Evolutionary conservation across 108 stramenopile species (phyloP).

Genomic region (Nannochloropsis salina): DNA sequence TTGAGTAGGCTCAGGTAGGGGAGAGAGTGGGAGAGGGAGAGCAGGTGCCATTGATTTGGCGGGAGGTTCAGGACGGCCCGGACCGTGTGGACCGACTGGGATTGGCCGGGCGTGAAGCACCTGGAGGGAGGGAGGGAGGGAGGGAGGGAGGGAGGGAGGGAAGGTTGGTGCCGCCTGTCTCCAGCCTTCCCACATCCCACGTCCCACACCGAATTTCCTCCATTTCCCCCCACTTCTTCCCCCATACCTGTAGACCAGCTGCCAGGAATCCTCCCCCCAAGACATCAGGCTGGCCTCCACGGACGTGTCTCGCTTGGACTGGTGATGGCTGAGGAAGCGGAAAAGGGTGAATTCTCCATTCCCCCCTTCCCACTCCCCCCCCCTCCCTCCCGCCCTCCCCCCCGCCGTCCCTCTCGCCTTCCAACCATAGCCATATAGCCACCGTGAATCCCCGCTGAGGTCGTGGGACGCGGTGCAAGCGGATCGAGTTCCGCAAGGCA

Average conservation of each 20-base stretch:
- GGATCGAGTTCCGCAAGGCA: not conserved
- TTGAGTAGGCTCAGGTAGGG: not conserved
- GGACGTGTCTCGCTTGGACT: not conserved
- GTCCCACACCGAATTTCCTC: not conserved
- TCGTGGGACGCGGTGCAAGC: not conserved
- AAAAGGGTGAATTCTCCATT: not conserved
- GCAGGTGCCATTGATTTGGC: not conserved
- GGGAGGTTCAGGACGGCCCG: not conserved
- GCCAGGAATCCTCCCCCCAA: conserved; percentile 8
- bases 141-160: not conserved
- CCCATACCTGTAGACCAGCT: conserved; percentile 12
- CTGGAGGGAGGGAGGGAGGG: conserved; percentile 2
- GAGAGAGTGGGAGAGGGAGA: not conserved
- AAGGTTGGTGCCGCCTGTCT: not conserved
- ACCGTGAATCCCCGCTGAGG: not conserved
- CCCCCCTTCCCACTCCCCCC: not conserved
- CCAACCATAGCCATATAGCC: not conserved
- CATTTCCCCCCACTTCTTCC: not conserved
- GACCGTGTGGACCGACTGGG: not conserved
- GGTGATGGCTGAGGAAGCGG: not conserved
- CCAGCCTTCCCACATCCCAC: not conserved
- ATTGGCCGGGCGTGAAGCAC: not conserved
- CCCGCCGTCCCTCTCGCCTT: not conserved
- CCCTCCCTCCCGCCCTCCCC: not conserved
- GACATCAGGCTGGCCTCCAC: not conserved